Evolutionary conservation across 1,284 basidiomycete species (phyloP), one percentile per base, ranked within the genome.

Genomic region (Fistulina hepatica): DNA sequence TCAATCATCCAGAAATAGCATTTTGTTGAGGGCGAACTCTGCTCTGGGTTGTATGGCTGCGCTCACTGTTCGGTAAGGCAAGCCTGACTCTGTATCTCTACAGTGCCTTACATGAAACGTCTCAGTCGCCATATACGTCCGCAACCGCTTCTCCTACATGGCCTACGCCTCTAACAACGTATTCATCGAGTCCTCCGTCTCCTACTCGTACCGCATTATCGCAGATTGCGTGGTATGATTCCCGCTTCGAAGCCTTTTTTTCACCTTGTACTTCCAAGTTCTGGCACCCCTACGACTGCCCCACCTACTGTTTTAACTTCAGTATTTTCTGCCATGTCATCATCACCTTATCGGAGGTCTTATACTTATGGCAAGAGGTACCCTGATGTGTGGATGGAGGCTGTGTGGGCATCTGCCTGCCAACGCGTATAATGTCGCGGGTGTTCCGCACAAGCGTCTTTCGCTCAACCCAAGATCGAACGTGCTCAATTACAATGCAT

Each of bases 401-500:
- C 59, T 85, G 9, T 82, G 81, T 20, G 67, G 65, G 15, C 85
- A 86, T 59, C 65, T 89, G 12, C 83, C 64, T 10, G 57, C 62
- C 25, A 63, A 65, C 41, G 59, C 61, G 1, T 73, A 78, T 39
- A 81, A 75, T 49, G 83, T 88, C 3, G 70, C 67, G 9, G 84
- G 85, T 15, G 58, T 89, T 20, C 81, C 82, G 20, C 71, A 86
- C 16, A 58, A 83, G 32, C 71, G 79, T 26, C 60, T 89, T 23
- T 70, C 73, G 4, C 60, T 69, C 28, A 63, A 73, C 49, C 72
- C 67, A 42, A 60, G 68, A 8, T 70, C 74, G 0, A 67, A 54
- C 45, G 52, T 64, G 9, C 60, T 65, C 34, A 41, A 69, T 0
- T 64, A 73, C 3, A n/a, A n/a, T n/a, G n/a, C n/a, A n/a, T n/a